Evolutionary conservation across 1,284 basidiomycete genomes (phyloP).

Genomic region (Leccinum pallidistipes): DNA sequence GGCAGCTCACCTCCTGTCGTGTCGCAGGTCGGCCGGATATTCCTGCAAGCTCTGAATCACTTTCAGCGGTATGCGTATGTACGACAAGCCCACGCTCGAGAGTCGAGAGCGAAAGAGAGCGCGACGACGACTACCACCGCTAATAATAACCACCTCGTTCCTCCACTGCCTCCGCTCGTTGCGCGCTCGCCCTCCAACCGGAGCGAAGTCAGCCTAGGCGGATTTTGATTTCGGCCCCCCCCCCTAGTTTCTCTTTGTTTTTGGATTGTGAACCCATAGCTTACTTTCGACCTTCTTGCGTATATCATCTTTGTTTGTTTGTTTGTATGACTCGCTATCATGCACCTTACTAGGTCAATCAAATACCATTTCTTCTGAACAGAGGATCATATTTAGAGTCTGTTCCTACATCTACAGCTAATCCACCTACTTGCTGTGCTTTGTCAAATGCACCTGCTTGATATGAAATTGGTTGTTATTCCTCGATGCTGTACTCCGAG

Average conservation of each 20-base stretch:
- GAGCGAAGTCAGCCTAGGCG: constrained; percentile 48
- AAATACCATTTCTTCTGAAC: not conserved
- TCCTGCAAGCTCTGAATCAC: constrained; percentile 83
- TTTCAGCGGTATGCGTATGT: constrained; percentile 74
- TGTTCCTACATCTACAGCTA: too few species aligned
- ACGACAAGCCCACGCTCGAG: constrained; percentile 65
- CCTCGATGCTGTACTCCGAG: too few species aligned
- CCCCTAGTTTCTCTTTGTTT: not conserved
- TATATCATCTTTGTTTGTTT: constrained; percentile 16
- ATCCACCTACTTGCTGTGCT: too few species aligned
- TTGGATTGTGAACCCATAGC: constrained; percentile 12
- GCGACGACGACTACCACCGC: not conserved
- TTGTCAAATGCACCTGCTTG: too few species aligned
- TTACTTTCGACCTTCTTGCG: constrained; percentile 34
- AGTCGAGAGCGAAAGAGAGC: constrained; percentile 44
- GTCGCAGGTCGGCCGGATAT: constrained; percentile 54
- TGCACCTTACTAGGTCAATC: constrained; percentile 2
- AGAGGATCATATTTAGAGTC: too few species aligned
- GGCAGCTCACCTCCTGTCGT: constrained; percentile 3
- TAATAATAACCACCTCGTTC: constrained; percentile 33
- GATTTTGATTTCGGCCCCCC: constrained; percentile 24
- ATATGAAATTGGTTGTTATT: too few species aligned
- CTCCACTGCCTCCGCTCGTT: constrained; percentile 29
- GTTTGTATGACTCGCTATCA: not conserved
- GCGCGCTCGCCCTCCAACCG: constrained; percentile 49